Percentiles rank a stretch among this genome's conserved stretches.
Conservation (phyloP, 176 grass and related monocot genomes). For the Microstegium vimineum region DNA sequence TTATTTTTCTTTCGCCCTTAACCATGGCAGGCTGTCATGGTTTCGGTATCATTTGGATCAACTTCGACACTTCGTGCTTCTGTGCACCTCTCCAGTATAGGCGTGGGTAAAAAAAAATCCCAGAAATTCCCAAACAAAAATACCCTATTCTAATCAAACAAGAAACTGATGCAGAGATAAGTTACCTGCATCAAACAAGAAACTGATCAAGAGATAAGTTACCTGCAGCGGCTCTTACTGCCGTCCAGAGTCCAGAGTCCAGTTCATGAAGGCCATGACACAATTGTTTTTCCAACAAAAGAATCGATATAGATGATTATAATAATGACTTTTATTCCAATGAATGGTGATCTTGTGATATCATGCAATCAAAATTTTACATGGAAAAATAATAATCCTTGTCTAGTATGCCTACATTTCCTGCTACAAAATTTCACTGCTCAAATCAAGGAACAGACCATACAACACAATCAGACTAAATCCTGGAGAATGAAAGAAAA, state of each 20-base stretch:
- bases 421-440: background rate
- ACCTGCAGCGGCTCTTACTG: background rate
- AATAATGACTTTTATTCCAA: background rate
- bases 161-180: background rate
- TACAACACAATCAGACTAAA: background rate
- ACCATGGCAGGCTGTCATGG: background rate
- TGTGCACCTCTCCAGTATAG: too few species aligned
- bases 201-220: too few species aligned
- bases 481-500: background rate
- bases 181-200: too few species aligned
- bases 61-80: too few species aligned
- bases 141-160: background rate
- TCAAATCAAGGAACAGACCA: background rate
- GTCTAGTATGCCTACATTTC: slow-evolving; percentile 5
- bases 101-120: too few species aligned
- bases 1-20: too few species aligned
- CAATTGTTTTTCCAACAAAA: background rate
- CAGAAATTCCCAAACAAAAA: too few species aligned
- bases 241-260: too few species aligned
- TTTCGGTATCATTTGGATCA: background rate
- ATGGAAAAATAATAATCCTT: background rate
- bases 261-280: background rate
- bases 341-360: too few species aligned
- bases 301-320: background rate
- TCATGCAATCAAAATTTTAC: slow-evolving; percentile 9